phyloP scores from a whole-genome alignment of 805 yeast genomes.

The Tetrapisispora iriomotensis region DNA sequence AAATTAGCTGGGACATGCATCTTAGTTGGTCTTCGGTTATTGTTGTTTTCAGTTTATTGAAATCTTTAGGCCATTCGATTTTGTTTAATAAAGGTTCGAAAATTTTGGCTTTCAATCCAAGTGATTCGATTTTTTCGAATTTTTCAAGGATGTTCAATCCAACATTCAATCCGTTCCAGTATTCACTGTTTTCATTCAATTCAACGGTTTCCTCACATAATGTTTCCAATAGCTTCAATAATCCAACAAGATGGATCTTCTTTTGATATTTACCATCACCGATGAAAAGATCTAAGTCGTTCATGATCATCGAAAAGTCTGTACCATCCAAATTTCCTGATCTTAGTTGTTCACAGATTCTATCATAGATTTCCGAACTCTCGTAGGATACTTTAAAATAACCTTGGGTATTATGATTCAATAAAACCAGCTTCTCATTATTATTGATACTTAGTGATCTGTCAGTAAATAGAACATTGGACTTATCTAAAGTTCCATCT shows the following conservation, averaged over 20 bases:
- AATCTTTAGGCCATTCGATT: conserved; percentile 2
- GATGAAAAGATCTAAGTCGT: conserved; percentile 27
- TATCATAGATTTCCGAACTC: conserved; percentile 18
- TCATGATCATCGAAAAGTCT: conserved; percentile 27
- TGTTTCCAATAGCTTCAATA: conserved; percentile 19
- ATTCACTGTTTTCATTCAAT: conserved; percentile 3
- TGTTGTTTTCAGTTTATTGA: background rate
- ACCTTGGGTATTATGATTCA: conserved; percentile 29
- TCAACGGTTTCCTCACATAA: conserved; percentile 1
- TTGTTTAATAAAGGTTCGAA: background rate
- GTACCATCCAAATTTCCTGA: conserved; percentile 15
- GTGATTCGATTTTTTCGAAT: too few species aligned
- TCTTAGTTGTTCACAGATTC: conserved; percentile 14
- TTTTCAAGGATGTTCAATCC: conserved; percentile 22
- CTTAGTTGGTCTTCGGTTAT: conserved; percentile 31
- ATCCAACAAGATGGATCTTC: conserved; percentile 21
- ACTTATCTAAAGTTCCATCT: conserved; percentile 12
- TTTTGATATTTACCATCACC: conserved; percentile 23
- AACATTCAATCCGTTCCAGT: conserved; percentile 22
- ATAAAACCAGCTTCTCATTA: conserved; percentile 11
- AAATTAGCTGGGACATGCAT: conserved; percentile 18
- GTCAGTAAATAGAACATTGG: conserved; percentile 23
- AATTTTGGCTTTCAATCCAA: background rate
- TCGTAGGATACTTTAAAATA: conserved; percentile 42
- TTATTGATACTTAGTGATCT: conserved; percentile 13